Evolutionary conservation across 257 asterid species (phyloP).

Genomic region (Echium plantagineum): DNA sequence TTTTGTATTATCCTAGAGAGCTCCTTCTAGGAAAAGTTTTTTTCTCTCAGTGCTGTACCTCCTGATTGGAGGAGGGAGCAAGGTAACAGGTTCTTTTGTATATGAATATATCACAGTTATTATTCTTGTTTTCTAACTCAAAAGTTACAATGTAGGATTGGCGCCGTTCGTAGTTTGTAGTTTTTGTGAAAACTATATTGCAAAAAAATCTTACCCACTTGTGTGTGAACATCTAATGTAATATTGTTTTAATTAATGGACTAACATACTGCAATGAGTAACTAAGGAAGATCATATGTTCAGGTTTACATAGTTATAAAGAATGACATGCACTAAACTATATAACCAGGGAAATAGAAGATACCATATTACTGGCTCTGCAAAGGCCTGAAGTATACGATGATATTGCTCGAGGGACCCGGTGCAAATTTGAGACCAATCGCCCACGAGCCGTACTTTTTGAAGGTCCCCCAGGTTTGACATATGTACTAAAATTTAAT

Average conservation of each 20-base stretch:
- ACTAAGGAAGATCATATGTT: background rate
- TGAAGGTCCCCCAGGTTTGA: slow-evolving; percentile 99
- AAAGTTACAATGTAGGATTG: background rate
- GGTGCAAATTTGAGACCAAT: slow-evolving; percentile 89
- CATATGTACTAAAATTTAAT: slow-evolving; percentile 8
- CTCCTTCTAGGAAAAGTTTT: background rate
- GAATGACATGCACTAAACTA: background rate
- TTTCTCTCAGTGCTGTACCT: background rate
- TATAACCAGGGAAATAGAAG: slow-evolving; percentile 67
- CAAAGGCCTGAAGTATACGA: slow-evolving; percentile 93
- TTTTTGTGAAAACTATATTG: background rate
- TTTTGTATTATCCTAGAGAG: too few relatives aligned
- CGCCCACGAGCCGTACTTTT: slow-evolving; percentile 93
- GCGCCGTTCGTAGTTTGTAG: background rate
- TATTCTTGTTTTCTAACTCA: background rate
- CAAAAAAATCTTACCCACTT: background rate
- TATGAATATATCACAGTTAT: background rate
- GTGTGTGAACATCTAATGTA: background rate
- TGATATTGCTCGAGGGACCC: slow-evolving; percentile 88
- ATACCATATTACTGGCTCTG: slow-evolving; percentile 75
- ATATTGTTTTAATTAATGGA: too few relatives aligned
- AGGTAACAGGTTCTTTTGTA: background rate
- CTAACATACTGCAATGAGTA: background rate
- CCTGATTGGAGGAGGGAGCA: background rate
- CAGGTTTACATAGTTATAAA: background rate